phyloP scores from a whole-genome alignment of 83 land plant species.

The Picea abies region DNA sequence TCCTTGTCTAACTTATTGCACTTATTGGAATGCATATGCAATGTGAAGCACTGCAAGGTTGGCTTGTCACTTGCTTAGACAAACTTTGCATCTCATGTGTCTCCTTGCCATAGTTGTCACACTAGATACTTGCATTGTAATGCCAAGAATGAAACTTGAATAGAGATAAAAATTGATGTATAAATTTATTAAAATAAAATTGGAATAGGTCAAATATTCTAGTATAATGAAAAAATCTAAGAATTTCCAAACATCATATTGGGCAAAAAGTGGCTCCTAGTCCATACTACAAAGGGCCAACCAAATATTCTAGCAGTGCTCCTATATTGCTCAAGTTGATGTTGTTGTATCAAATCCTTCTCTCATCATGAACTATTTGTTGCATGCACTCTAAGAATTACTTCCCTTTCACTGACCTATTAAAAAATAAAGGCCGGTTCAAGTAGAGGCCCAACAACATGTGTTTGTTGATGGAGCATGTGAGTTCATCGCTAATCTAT shows the following conservation, averaged over 20 bases:
- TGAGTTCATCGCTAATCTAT: neutral
- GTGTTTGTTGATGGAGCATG: neutral
- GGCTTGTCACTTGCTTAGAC: neutral
- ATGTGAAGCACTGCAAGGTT: neutral
- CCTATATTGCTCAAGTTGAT: neutral
- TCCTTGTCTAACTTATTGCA: neutral
- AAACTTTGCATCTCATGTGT: neutral
- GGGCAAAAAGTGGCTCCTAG: neutral
- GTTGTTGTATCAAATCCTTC: neutral
- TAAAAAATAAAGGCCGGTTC: neutral
- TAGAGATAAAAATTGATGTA: neutral
- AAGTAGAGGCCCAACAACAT: neutral
- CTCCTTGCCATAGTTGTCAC: neutral
- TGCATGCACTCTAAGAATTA: neutral
- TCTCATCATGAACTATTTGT: neutral
- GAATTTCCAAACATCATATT: neutral
- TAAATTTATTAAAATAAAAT: no score
- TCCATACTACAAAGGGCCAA: neutral
- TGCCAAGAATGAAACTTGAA: neutral
- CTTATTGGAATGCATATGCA: conserved; percentile 1
- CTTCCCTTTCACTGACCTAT: neutral
- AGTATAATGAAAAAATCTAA: no score
- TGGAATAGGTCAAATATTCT: no score
- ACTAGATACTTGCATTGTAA: neutral
- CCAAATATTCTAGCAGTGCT: neutral